These are phyloP conservation scores for Blumeria graminis DNA, from an alignment of 2,329 filamentous ascomycete genomes.

Conservation along the genomic window DNA sequence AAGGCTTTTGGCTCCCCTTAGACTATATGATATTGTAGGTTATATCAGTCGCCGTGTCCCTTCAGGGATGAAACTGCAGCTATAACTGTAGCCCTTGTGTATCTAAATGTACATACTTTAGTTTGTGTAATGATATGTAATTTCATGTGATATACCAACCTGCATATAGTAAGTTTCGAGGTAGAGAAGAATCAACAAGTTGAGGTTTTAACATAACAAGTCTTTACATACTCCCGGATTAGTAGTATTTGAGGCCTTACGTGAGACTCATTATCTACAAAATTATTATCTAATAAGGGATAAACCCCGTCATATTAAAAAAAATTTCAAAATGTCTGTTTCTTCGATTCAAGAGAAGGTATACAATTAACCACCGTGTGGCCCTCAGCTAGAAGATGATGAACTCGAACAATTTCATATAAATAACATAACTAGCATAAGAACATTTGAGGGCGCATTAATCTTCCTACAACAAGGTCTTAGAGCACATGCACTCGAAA, in stretches of 20 bases:
- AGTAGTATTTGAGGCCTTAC: constrained; percentile 1
- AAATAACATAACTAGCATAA: not conserved
- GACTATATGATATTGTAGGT: too few relatives aligned
- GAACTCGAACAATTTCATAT: not conserved
- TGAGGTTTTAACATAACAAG: not conserved
- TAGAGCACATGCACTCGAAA: not conserved
- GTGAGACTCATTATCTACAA: constrained; percentile 3
- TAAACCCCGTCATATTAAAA: not conserved
- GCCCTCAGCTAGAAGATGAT: not conserved
- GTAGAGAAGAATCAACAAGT: not conserved
- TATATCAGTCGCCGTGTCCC: too few relatives aligned
- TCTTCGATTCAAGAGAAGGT: not conserved
- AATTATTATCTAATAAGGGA: constrained; percentile 1
- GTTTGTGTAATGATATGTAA: not conserved
- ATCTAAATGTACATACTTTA: constrained; percentile 1
- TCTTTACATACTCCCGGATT: not conserved
- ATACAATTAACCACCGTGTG: not conserved
- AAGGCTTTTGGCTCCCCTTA: too few relatives aligned
- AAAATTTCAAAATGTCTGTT: not conserved
- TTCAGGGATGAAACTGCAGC: too few relatives aligned
- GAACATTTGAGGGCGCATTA: not conserved
- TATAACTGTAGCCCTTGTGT: too few relatives aligned
- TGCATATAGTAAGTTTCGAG: not conserved
- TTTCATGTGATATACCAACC: not conserved
- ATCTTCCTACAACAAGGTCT: not conserved